Evolutionary conservation across 768 basidiomycete genomes (phyloP).

Genomic region (Leccinum imitatum): DNA sequence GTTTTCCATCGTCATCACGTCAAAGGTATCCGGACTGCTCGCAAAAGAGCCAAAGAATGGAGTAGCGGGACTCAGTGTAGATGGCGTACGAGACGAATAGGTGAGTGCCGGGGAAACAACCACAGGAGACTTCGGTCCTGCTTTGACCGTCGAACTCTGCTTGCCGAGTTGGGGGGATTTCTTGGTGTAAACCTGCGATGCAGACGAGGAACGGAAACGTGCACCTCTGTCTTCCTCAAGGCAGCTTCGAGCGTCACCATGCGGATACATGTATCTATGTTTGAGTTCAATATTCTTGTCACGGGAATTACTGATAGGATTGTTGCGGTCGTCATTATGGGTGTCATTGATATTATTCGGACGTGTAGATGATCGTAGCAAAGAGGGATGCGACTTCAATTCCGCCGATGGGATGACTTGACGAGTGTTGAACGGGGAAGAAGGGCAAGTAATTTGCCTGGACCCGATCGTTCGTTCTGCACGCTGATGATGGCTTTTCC

Average conservation of each 20-base stretch:
- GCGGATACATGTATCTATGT: slow-evolving; percentile 26
- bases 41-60: slow-evolving; percentile 66
- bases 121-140: slow-evolving; percentile 45
- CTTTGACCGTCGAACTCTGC: slow-evolving; percentile 23
- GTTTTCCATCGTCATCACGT: slow-evolving; percentile 20
- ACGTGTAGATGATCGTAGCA: slow-evolving; percentile 21
- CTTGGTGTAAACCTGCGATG: slow-evolving; percentile 16
- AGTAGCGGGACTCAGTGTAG: slow-evolving; percentile 68
- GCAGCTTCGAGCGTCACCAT: slow-evolving; percentile 12
- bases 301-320: slow-evolving; percentile 20
- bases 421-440: slow-evolving; percentile 8
- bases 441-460: slow-evolving; percentile 1
- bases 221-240: slow-evolving; percentile 4
- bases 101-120: slow-evolving; percentile 68
- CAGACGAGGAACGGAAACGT: slow-evolving; percentile 10
- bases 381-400: slow-evolving; percentile 9
- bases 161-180: slow-evolving; percentile 13
- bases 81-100: slow-evolving; percentile 62
- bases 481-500: slow-evolving; percentile 13
- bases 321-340: slow-evolving; percentile 24
- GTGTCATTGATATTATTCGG: slow-evolving; percentile 25
- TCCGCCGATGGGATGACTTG: slow-evolving; percentile 8
- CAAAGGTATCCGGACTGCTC: slow-evolving; percentile 32
- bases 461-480: slow-evolving; percentile 4
- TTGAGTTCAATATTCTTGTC: slow-evolving; percentile 17